Base-by-base conservation (phyloP, 2,329 filamentous ascomycete species). In the Nectriaceae sp. region DNA sequence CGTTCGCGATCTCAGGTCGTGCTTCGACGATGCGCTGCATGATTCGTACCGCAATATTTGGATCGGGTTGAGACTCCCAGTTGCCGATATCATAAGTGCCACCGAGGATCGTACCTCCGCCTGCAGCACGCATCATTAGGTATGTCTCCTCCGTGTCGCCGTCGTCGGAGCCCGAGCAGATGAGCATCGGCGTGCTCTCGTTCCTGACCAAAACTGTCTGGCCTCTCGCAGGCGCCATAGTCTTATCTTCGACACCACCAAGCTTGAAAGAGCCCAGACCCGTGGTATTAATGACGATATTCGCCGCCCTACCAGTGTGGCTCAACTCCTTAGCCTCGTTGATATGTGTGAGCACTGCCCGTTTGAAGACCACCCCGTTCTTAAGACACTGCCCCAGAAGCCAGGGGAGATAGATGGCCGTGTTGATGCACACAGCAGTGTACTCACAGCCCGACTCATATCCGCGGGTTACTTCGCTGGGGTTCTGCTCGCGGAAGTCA, bases 391-490 rank as follows among this genome's bases (percentile, higher is more conserved):
- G 86, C 1, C 89, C 88, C 0, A 89, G 75, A 0, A 97, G 84
- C 83, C 89, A 97, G 4, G 89, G 84, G 2, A 97, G 82, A 70
- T 97, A 97, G 49, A 97, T 72, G 36, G 88, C 83, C 0, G 89
- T 89, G 72, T 97, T 97, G 67, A 97, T 93, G 71, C 92, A 97
- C 35, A 96, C 85, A 1, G 89, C 93, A 6, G 83, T 90, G 68
- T 94, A 96, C 46, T 79, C 76, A 42, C 83, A 88, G 20, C 84
- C 91, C 11, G 86, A 87, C 51, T 90, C 85, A 44, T 86, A 80
- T 16, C 81, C 88, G 0, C 73, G 60, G 0, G 83, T 80, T 2
- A 96, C 72, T 57, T 87, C 77, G 10, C 73, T 68, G 26, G 77
- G 67, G 4, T 77, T 64, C 3, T 93, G 69, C 48, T 83, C 72